Evolutionary conservation across 2,329 filamentous ascomycete species (phyloP), one percentile per base, ranked within the genome.

Genomic region (Byssothecium circinans): DNA sequence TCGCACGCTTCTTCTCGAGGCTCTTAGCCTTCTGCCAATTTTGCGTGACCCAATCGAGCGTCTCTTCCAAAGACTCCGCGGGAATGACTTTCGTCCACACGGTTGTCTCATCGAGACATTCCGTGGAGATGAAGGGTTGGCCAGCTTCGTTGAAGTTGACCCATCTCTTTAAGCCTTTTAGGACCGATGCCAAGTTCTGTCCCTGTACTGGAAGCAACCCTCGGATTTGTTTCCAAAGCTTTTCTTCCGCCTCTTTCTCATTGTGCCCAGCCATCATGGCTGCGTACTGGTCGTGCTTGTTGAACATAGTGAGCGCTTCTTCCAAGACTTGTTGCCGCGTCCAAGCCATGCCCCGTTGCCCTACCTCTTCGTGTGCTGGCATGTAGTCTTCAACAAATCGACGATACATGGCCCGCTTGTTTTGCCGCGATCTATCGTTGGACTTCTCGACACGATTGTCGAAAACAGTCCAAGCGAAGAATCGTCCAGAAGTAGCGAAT

Each of bases 311-410:
- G 22, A 88, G 77, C 0, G 81, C 84, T 41, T 82, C 76, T 0
- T 76, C 58, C 0, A 78, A 76, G 1, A 86, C 73, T 4, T 73
- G 43, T 6, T 78, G 69, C 18, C 84, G 57, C 4, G 56, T 64
- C 49, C 57, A 59, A 3, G 25, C 8, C 11, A 50, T 52, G n/a
- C 18, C 41, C n/a, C n/a, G n/a, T n/a, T n/a, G n/a, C 1, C 60
- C 40, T 45, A 74, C 77, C 1, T 68, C 68, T 1, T 75, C 71
- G 48, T 80, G 80, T 2, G 59, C 60, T 0, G 84, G 82, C n/a
- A 87, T 67, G 52, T 82, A 90, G 4, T 84, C 80, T 1, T 85
- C 75, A 4, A 85, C 65, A 78, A 86, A 91, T 5, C 66, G 64
- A 2, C 73, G 72, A 61, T 83, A 90, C 22, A 83, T 75, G 0